These are phyloP conservation scores for Talaromyces liani DNA, from an alignment of 495 filamentous ascomycete genomes.

Conservation along the genomic window DNA sequence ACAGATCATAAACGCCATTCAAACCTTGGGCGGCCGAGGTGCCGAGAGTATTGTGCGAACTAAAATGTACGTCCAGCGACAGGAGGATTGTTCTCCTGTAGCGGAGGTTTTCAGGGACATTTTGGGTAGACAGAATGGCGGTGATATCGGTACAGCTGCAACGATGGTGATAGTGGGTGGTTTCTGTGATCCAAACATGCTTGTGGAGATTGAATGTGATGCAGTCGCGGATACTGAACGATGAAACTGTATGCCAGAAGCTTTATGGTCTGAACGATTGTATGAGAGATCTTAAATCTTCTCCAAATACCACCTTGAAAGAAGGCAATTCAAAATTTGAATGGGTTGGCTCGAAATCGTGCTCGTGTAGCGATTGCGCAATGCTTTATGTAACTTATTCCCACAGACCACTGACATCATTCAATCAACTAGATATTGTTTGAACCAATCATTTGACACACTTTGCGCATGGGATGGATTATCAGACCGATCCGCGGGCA, in stretches of 20 bases:
- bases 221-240: constrained; percentile 21
- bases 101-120: constrained; percentile 28
- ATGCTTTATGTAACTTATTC: background rate
- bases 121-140: constrained; percentile 20
- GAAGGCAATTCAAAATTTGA: background rate
- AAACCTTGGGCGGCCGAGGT: constrained; percentile 31
- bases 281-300: background rate
- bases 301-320: background rate
- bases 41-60: constrained; percentile 30
- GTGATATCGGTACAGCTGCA: constrained; percentile 28
- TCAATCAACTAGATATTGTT: background rate
- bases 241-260: background rate
- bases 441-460: background rate
- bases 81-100: constrained; percentile 26
- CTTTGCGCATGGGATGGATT: background rate
- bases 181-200: constrained; percentile 38
- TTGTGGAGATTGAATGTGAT: constrained; percentile 40
- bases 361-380: background rate
- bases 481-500: constrained; percentile 30
- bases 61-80: constrained; percentile 32
- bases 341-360: background rate
- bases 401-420: background rate
- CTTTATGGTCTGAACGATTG: background rate
- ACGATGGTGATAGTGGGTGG: constrained; percentile 35
- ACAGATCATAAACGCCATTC: constrained; percentile 33